Percentiles rank a stretch among this genome's conserved stretches.
These are phyloP conservation scores for Salvia splendens DNA, from an alignment of 257 asterid species.

Conservation along the genomic window DNA sequence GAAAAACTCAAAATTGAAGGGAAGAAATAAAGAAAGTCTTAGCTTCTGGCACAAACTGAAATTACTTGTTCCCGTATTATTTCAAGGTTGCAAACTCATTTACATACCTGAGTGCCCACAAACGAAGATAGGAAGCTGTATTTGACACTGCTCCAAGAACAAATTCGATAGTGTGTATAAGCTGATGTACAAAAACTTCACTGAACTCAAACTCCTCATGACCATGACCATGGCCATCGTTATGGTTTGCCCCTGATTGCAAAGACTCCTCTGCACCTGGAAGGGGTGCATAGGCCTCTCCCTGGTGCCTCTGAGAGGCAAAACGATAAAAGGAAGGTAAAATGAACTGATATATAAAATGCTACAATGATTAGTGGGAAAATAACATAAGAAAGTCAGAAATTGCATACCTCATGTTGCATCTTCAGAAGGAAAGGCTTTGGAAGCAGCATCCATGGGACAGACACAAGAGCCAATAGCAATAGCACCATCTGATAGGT, in stretches of 20 bases:
- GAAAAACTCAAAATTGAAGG: background rate
- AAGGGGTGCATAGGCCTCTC: constrained; percentile 72
- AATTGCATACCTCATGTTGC: constrained; percentile 67
- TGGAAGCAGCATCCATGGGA: constrained; percentile 99
- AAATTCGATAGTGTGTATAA: constrained; percentile 95
- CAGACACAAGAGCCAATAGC: constrained; percentile 75
- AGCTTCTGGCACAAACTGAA: constrained; percentile 9
- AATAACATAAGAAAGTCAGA: constrained; percentile 18
- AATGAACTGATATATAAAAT: constrained; percentile 8
- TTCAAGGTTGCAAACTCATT: constrained; percentile 25
- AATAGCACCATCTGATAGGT: constrained; percentile 66
- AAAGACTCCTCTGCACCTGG: constrained; percentile 78
- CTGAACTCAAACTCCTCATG: constrained; percentile 97
- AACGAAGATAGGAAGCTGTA: constrained; percentile 98
- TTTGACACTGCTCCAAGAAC: constrained; percentile 99
- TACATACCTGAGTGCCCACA: constrained; percentile 97
- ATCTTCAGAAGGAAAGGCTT: constrained; percentile 83
- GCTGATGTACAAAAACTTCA: constrained; percentile 94
- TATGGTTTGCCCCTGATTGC: constrained; percentile 65
- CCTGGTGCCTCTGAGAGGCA: constrained; percentile 82
- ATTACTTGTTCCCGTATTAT: constrained; percentile 20
- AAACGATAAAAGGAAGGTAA: constrained; percentile 7
- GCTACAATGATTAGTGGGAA: constrained; percentile 9
- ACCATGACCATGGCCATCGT: constrained; percentile 80
- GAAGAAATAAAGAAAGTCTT: constrained; percentile 5